phyloP scores from a whole-genome alignment of 1,139 yeast species.

The Debaryomycetaceae sp. region DNA sequence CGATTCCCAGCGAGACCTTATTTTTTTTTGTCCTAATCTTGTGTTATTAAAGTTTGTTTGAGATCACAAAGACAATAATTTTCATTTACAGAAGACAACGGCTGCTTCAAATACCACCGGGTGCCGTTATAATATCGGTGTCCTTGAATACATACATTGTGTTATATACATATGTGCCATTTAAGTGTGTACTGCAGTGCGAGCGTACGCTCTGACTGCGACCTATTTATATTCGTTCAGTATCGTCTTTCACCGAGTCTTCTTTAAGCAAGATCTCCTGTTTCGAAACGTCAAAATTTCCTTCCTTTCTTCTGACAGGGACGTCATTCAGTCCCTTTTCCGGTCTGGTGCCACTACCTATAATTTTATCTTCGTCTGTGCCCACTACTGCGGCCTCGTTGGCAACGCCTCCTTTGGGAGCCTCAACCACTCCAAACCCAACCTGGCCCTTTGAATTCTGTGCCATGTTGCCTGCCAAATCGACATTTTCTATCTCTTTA shows the following conservation, averaged over 20 bases:
- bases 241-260: no score
- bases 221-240: no score
- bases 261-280: no score
- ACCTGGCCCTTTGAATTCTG: slow-evolving; percentile 42
- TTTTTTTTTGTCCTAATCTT: slow-evolving; percentile 3
- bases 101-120: no score
- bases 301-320: not conserved
- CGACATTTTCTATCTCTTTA: slow-evolving; percentile 28
- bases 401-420: slow-evolving; percentile 51
- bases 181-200: no score
- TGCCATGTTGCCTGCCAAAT: slow-evolving; percentile 42
- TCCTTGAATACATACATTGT: no score
- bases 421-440: slow-evolving; percentile 43
- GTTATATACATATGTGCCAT: no score
- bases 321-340: slow-evolving; percentile 1
- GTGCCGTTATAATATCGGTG: no score
- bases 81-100: no score
- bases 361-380: slow-evolving; percentile 35
- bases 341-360: slow-evolving; percentile 17
- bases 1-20: slow-evolving; percentile 36
- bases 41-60: not conserved
- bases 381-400: slow-evolving; percentile 48
- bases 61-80: not conserved
- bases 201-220: no score
- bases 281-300: no score